Conservation (phyloP, 2,329 filamentous ascomycete genomes). For the Phaeosphaeria sp. region DNA sequence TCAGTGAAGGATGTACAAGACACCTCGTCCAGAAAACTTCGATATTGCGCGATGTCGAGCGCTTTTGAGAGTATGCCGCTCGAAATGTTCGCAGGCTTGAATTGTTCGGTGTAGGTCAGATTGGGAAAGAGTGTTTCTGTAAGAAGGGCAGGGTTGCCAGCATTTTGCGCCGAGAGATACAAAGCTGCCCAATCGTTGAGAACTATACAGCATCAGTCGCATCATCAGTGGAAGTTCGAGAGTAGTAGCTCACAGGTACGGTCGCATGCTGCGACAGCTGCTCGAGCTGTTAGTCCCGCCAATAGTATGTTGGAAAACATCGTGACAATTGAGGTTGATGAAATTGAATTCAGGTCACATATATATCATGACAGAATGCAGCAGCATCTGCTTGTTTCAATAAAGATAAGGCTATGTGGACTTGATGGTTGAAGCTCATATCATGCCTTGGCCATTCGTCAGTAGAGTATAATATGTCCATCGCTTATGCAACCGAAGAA, state of each 20-base stretch:
- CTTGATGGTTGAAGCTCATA: not conserved
- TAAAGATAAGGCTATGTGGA: not conserved
- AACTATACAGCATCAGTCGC: not conserved
- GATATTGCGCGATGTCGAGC: constrained; percentile 22
- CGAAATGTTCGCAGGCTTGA: constrained; percentile 17
- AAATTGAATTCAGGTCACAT: not conserved
- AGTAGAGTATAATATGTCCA: not conserved
- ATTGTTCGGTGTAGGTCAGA: constrained; percentile 31
- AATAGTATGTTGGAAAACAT: constrained; percentile 2
- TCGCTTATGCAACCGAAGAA: not conserved
- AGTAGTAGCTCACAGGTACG: constrained; percentile 10
- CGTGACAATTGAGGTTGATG: not conserved
- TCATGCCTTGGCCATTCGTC: not conserved
- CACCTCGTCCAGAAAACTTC: constrained; percentile 22
- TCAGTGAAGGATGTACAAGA: constrained; percentile 31
- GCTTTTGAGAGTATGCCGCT: constrained; percentile 24
- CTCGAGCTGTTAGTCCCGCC: not conserved
- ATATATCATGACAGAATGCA: not conserved
- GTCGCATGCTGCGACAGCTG: constrained; percentile 12
- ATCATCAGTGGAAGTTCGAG: not conserved
- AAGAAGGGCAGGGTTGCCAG: constrained; percentile 16
- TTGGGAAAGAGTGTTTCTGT: constrained; percentile 13
- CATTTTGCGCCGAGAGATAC: constrained; percentile 24
- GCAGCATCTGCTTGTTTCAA: too few species aligned
- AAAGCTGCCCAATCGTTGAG: constrained; percentile 21